These are phyloP conservation scores for Aquanectria penicillioides DNA, from an alignment of 2,329 filamentous ascomycete genomes.

Conservation along the genomic window DNA sequence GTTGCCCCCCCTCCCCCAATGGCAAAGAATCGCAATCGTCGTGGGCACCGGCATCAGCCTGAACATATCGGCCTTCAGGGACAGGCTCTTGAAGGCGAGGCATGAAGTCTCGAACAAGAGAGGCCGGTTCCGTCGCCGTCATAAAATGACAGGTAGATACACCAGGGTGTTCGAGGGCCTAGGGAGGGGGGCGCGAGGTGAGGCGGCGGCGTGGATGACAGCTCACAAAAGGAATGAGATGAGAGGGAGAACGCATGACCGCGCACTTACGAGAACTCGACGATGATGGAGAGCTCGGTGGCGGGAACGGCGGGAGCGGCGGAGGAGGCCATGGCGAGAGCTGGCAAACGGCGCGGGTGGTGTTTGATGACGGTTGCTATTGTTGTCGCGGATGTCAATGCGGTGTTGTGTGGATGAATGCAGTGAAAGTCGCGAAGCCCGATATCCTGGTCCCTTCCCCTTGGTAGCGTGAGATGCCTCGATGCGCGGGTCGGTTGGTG, in stretches of 20 bases:
- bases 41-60: too few species aligned
- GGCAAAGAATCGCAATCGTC: too few species aligned
- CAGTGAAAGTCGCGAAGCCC: constrained; percentile 7
- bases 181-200: constrained; percentile 17
- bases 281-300: constrained; percentile 65
- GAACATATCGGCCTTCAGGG: background rate
- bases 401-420: background rate
- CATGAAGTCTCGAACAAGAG: background rate
- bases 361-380: constrained; percentile 7
- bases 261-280: constrained; percentile 77
- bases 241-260: too few species aligned
- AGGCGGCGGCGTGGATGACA: constrained; percentile 32
- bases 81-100: constrained; percentile 14
- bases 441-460: constrained; percentile 16
- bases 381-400: background rate
- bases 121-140: background rate
- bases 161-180: background rate
- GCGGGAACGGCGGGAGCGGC: constrained; percentile 20
- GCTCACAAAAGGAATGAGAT: constrained; percentile 36
- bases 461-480: too few species aligned
- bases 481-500: too few species aligned
- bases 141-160: constrained; percentile 2
- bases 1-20: too few species aligned
- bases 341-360: background rate
- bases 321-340: constrained; percentile 30